Evolutionary conservation across 352 stramenopile species (phyloP).

Genomic region (Phytophthora brassicae): DNA sequence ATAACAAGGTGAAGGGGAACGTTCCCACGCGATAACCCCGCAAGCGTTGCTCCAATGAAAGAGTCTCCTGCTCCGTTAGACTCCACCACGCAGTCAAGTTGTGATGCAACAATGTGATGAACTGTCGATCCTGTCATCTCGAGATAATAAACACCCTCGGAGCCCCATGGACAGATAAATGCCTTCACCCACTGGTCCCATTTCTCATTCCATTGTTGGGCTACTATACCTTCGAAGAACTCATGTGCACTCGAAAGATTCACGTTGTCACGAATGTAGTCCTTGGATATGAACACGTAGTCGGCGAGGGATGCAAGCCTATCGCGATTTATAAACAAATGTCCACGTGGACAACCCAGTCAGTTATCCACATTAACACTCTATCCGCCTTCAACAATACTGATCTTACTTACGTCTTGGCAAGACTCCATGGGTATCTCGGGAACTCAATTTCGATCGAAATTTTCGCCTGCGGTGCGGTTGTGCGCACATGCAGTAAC

Average conservation of each 20-base stretch:
- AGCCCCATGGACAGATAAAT: slow-evolving; percentile 73
- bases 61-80: slow-evolving; percentile 75
- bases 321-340: neutral
- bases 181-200: slow-evolving; percentile 34
- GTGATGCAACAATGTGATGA: slow-evolving; percentile 40
- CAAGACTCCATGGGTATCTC: slow-evolving; percentile 61
- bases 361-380: neutral
- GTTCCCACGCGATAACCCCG: slow-evolving; percentile 35
- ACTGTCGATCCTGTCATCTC: slow-evolving; percentile 20
- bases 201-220: slow-evolving; percentile 23
- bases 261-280: slow-evolving; percentile 69
- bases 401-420: slow-evolving; percentile 53
- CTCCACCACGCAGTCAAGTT: slow-evolving; percentile 48
- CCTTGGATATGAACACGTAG: slow-evolving; percentile 73
- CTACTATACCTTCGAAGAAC: slow-evolving; percentile 44
- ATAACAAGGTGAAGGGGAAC: slow-evolving; percentile 37
- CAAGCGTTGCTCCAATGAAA: slow-evolving; percentile 69
- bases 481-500: slow-evolving; percentile 47
- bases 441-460: slow-evolving; percentile 73
- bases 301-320: slow-evolving; percentile 49
- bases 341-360: neutral
- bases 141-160: slow-evolving; percentile 60
- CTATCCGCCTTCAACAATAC: neutral
- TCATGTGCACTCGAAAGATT: slow-evolving; percentile 31
- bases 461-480: slow-evolving; percentile 25